These are phyloP conservation scores for Candida loeiensis DNA, from an alignment of 805 yeast genomes.

Conservation along the genomic window DNA sequence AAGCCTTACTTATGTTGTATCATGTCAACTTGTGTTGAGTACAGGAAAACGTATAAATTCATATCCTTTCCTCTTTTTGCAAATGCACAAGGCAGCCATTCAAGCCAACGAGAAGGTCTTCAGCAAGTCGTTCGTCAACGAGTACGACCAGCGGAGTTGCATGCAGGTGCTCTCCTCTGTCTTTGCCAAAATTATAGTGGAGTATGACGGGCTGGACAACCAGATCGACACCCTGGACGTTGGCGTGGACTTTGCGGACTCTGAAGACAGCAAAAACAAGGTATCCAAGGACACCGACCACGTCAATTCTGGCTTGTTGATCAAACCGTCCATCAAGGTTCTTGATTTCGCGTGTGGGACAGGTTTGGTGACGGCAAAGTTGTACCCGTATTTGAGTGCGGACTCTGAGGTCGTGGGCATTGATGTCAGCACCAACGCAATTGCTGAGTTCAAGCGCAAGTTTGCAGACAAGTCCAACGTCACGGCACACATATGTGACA, in stretches of 20 bases:
- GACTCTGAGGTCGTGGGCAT: conserved; percentile 28
- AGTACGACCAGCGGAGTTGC: conserved; percentile 22
- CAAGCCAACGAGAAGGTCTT: conserved; percentile 20
- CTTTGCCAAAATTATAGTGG: conserved; percentile 20
- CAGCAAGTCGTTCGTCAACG: conserved; percentile 9
- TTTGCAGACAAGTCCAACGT: conserved; percentile 4
- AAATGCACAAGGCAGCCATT: conserved; percentile 18
- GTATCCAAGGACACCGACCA: conserved; percentile 8
- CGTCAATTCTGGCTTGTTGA: conserved; percentile 5
- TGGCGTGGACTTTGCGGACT: conserved; percentile 20
- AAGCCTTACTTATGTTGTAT: no score
- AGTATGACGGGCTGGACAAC: conserved; percentile 17
- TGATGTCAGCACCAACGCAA: conserved; percentile 31
- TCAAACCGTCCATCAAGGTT: conserved; percentile 21
- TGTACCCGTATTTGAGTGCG: conserved; percentile 25
- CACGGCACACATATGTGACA: conserved; percentile 20
- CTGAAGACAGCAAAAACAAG: conserved; percentile 19
- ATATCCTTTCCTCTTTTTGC: no score
- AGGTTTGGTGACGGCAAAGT: conserved; percentile 31
- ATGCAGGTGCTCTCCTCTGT: conserved; percentile 16
- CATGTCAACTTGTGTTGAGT: no score
- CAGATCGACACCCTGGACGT: conserved; percentile 13
- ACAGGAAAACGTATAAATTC: no score
- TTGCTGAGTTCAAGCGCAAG: conserved; percentile 14
- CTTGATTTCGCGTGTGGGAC: conserved; percentile 46